Conservation (phyloP, 2,329 filamentous ascomycete species). For the Chaetoscypha palmicola region DNA sequence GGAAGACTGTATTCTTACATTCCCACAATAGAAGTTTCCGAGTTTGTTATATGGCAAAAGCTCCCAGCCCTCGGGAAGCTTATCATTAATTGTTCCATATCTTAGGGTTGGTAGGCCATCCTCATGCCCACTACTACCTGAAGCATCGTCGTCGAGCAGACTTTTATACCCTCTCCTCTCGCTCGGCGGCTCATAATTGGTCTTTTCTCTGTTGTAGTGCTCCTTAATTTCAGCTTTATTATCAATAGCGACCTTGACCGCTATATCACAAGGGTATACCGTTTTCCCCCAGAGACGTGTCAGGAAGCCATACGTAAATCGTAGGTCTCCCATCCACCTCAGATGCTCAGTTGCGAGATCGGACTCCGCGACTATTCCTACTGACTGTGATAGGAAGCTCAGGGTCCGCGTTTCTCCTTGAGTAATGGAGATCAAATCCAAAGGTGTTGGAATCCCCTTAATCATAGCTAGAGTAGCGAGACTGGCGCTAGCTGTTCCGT, state of each 20-base stretch:
- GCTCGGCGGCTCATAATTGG: constrained; percentile 23
- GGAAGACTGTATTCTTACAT: constrained; percentile 45
- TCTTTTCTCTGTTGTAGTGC: constrained; percentile 54
- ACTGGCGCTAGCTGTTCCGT: constrained; percentile 69
- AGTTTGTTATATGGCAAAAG: constrained; percentile 67
- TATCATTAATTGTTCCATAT: constrained; percentile 74
- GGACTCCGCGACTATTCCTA: constrained; percentile 83
- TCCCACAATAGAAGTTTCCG: constrained; percentile 90
- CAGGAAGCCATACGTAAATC: constrained; percentile 83
- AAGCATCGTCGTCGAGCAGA: constrained; percentile 30
- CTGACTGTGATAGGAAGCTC: constrained; percentile 84
- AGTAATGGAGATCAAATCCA: constrained; percentile 84
- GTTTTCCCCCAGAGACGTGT: constrained; percentile 67
- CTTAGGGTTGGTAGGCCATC: constrained; percentile 62
- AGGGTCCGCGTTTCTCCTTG: constrained; percentile 68
- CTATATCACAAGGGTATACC: constrained; percentile 82
- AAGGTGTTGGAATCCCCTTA: constrained; percentile 75
- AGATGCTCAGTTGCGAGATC: constrained; percentile 87
- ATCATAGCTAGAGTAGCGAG: constrained; percentile 75
- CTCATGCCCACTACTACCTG: constrained; percentile 26
- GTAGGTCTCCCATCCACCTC: constrained; percentile 82
- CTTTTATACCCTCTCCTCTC: constrained; percentile 27
- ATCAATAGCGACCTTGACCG: constrained; percentile 73
- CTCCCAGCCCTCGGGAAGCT: constrained; percentile 72
- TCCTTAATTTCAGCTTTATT: constrained; percentile 68